Evolutionary conservation across 768 basidiomycete genomes (phyloP).

Genomic region (Porphyrellus cyaneotinctus): DNA sequence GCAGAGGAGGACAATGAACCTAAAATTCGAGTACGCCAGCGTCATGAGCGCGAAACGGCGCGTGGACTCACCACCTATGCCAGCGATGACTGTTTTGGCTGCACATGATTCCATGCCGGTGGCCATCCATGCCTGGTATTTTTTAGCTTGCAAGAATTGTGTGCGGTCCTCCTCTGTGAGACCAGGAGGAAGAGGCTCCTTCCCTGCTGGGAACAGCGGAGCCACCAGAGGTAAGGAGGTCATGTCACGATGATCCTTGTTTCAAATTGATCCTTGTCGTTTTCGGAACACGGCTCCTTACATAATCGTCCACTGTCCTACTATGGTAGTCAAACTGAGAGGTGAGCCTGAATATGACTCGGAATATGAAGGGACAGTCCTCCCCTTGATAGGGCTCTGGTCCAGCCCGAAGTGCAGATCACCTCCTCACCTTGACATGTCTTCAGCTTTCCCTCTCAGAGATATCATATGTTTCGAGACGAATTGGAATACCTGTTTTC

Average conservation of each 20-base stretch:
- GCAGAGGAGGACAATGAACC: not conserved
- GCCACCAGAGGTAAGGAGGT: conserved; percentile 41
- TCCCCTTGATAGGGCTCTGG: too few relatives aligned
- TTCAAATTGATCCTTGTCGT: too few relatives aligned
- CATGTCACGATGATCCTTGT: conserved; percentile 20
- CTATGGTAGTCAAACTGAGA: too few relatives aligned
- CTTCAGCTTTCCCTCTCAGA: too few relatives aligned
- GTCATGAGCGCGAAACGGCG: not conserved
- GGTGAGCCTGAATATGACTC: too few relatives aligned
- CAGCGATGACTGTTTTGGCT: conserved; percentile 76
- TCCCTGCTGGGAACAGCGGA: conserved; percentile 80
- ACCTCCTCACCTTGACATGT: too few relatives aligned
- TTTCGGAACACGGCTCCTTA: too few relatives aligned
- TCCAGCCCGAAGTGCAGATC: too few relatives aligned
- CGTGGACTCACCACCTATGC: conserved; percentile 68
- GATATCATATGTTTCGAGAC: too few relatives aligned
- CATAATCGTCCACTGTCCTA: too few relatives aligned
- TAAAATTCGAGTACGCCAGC: conserved; percentile 1
- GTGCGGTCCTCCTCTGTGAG: conserved; percentile 74
- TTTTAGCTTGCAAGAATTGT: conserved; percentile 62
- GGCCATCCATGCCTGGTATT: conserved; percentile 68
- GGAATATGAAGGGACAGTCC: too few relatives aligned
- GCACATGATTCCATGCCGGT: conserved; percentile 84
- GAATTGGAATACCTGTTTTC: too few relatives aligned
- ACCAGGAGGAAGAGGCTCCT: conserved; percentile 85